Percentiles rank a stretch among this genome's conserved stretches.
Conservation (phyloP, 164 flowering plant genomes). For the Stephania yunnanensis region DNA sequence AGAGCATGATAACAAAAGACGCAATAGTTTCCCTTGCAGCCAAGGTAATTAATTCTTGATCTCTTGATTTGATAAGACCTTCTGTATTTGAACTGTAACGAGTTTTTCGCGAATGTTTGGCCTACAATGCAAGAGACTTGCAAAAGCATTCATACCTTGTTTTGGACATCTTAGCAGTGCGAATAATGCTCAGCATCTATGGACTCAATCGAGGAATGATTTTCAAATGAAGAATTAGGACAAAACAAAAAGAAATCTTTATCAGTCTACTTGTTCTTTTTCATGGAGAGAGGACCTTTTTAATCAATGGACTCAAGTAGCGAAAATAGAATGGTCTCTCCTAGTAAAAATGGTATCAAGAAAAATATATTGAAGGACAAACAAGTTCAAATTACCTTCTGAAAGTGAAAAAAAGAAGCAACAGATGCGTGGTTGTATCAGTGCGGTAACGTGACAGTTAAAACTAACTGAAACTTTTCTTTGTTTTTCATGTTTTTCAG, state of each 20-base stretch:
- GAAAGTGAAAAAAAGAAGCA: neutral
- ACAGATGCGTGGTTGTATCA: neutral
- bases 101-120: neutral
- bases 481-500: slow-evolving; percentile 29
- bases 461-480: neutral
- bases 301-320: too few species aligned
- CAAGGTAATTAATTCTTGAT: slow-evolving; percentile 40
- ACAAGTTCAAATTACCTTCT: neutral
- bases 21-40: slow-evolving; percentile 37
- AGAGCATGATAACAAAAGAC: slow-evolving; percentile 38
- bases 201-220: too few species aligned
- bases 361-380: neutral
- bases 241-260: neutral
- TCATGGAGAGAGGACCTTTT: too few species aligned
- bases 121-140: neutral
- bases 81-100: too few species aligned
- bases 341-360: neutral
- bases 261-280: too few species aligned
- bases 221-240: too few species aligned
- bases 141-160: neutral
- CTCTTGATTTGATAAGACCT: neutral
- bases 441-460: neutral
- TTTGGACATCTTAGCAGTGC: neutral
- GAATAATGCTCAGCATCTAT: neutral
- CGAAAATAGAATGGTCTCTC: too few species aligned